Percentiles rank a stretch among this genome's conserved stretches.
Evolutionary conservation across 345 rosid species (phyloP).

Genomic region (Ricinus communis): DNA sequence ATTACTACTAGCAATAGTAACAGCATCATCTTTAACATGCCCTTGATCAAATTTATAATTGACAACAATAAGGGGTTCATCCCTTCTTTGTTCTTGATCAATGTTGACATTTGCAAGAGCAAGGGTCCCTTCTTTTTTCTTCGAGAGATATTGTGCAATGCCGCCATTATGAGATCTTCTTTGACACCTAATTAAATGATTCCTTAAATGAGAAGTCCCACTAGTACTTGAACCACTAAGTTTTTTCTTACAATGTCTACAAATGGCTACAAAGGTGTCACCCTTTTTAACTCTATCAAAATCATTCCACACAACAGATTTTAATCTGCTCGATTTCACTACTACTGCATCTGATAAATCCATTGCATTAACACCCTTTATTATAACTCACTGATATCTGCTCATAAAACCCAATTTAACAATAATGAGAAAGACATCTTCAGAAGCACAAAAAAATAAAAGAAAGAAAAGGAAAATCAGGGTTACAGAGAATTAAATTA

Average conservation of each 20-base stretch:
- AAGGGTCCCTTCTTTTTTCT: conserved; percentile 52
- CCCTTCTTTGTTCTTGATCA: conserved; percentile 49
- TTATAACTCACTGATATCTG: conserved; percentile 25
- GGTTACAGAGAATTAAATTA: too few species aligned
- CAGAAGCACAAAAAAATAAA: background rate
- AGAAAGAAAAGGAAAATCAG: background rate
- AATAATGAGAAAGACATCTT: background rate
- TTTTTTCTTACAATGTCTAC: conserved; percentile 76
- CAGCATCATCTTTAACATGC: conserved; percentile 39
- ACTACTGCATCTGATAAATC: conserved; percentile 79
- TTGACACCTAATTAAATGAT: conserved; percentile 76
- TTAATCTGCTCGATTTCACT: conserved; percentile 66
- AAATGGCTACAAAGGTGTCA: conserved; percentile 63
- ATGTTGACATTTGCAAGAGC: conserved; percentile 33
- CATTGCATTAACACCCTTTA: conserved; percentile 41
- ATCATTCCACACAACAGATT: conserved; percentile 89
- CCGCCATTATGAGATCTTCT: conserved; percentile 48
- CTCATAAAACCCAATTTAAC: background rate
- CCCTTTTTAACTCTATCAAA: conserved; percentile 76
- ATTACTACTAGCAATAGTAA: conserved; percentile 20
- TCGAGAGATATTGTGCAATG: conserved; percentile 32
- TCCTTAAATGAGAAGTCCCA: conserved; percentile 83
- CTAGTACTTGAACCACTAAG: conserved; percentile 84
- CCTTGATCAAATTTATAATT: conserved; percentile 55
- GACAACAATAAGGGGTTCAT: conserved; percentile 52